Percentiles rank a stretch among this genome's conserved stretches.
phyloP scores from a whole-genome alignment of 495 filamentous ascomycete genomes.

The Thermothielavioides terrestris region DNA sequence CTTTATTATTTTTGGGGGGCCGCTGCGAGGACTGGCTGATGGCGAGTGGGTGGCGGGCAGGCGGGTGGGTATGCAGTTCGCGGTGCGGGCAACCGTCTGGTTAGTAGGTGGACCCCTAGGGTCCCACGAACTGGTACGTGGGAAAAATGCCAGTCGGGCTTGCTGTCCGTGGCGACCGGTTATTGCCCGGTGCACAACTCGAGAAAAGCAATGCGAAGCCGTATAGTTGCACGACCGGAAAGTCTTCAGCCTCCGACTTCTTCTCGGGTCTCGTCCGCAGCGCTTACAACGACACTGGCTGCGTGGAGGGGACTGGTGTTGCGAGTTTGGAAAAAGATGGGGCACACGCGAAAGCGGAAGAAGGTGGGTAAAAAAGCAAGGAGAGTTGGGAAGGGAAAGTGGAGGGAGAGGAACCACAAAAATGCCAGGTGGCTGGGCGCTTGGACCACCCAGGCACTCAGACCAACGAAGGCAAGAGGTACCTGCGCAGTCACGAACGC shows the following conservation, averaged over 20 bases:
- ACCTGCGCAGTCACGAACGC: too few relatives aligned
- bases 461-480: background rate
- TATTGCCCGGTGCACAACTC: background rate
- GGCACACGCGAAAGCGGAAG: constrained; percentile 13
- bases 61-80: constrained; percentile 13
- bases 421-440: constrained; percentile 15
- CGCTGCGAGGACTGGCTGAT: constrained; percentile 25
- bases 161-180: too few relatives aligned
- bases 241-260: constrained; percentile 4
- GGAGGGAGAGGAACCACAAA: constrained; percentile 6
- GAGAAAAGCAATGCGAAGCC: background rate
- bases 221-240: constrained; percentile 4
- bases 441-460: constrained; percentile 8
- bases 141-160: constrained; percentile 20
- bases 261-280: background rate
- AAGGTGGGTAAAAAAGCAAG: constrained; percentile 21
- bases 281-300: background rate
- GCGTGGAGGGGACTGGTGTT: background rate
- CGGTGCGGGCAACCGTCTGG: constrained; percentile 18
- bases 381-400: constrained; percentile 12
- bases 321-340: constrained; percentile 7
- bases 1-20: constrained; percentile 22
- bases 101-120: too few relatives aligned
- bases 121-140: constrained; percentile 9
- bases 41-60: constrained; percentile 18